Evolutionary conservation across 371 early-diverging fungal genomes (phyloP), one percentile per base, ranked within the genome.

Genomic region (Apophysomyces sp.): DNA sequence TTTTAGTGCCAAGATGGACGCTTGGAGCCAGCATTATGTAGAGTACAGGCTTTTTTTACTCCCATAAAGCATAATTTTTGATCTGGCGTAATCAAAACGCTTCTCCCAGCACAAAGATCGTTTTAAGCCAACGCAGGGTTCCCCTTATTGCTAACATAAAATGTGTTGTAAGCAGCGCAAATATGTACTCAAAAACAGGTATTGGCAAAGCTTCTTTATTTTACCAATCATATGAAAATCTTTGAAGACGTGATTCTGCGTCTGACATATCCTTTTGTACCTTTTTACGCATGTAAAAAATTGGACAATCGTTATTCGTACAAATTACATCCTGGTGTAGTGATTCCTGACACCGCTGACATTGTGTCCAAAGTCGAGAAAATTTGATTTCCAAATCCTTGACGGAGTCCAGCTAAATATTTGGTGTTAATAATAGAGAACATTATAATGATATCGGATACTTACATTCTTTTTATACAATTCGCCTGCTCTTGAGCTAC

Each of bases 231-330:
- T 78, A 71, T 52, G 83, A 74, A 63, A 92, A 91, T 57, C 91
- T 79, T 32, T 82, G 80, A 60, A 90, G 63, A 30, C 82, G 74
- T 11, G 81, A 72, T 0, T 82, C 57, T 5, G 92, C 84, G 27
- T 95, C 95, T 40, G 88, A 81, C 67, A 96, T 82, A 67, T 99
- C 99, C 73, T 98, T 99, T 63, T 94, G 97, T 3, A 92, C 95
- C 77, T 98, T 98, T 69, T 94, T 98, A 66, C 99, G 89, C 97
- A 98, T 99, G 75, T 99, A 99, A 70, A 98, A 99, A 52, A 99
- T 99, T 4, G 99, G 97, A 74, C 99, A 98, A 77, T 99, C 99
- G 76, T 92, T 92, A 70, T 94, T 95, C 5, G 94, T 92, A 82
- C 99, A 99, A 58, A 99, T 82, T 6, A 99, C 98, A 60, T 99